Evolutionary conservation across 768 basidiomycete genomes (phyloP).

Genomic region (Pisolithus microcarpus): DNA sequence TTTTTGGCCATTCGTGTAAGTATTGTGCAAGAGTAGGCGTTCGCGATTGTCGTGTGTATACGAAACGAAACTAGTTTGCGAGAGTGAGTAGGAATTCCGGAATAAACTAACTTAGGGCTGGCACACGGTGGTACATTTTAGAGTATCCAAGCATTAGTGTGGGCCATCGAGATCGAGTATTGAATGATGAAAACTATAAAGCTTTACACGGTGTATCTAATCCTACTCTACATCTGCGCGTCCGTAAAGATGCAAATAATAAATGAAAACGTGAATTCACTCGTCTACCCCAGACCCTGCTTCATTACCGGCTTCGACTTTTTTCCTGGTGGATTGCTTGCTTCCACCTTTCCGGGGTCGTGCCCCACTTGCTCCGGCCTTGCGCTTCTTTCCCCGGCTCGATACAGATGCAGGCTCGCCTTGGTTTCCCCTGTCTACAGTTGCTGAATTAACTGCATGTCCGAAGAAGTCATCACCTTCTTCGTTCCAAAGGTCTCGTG

Average conservation of each 20-base stretch:
- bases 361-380: conserved; percentile 16
- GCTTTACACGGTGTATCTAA: conserved; percentile 19
- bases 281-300: conserved; percentile 19
- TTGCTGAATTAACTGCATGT: conserved; percentile 32
- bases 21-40: not conserved
- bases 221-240: conserved; percentile 26
- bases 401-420: conserved; percentile 21
- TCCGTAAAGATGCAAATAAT: conserved; percentile 6
- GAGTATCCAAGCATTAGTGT: not conserved
- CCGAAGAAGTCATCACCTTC: conserved; percentile 86
- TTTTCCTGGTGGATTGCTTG: conserved; percentile 26
- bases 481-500: conserved; percentile 75
- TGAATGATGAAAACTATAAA: conserved; percentile 22
- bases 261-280: conserved; percentile 18
- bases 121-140: no score
- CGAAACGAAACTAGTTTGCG: no score
- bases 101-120: no score
- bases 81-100: no score
- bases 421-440: conserved; percentile 23
- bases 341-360: conserved; percentile 28
- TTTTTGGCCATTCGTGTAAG: conserved; percentile 60
- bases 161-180: conserved; percentile 23
- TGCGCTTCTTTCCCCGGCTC: conserved; percentile 29
- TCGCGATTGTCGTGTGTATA: not conserved
- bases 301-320: conserved; percentile 18